Base-by-base conservation (phyloP, 2,329 filamentous ascomycete genomes). In the Rhynchosporium agropyri region DNA sequence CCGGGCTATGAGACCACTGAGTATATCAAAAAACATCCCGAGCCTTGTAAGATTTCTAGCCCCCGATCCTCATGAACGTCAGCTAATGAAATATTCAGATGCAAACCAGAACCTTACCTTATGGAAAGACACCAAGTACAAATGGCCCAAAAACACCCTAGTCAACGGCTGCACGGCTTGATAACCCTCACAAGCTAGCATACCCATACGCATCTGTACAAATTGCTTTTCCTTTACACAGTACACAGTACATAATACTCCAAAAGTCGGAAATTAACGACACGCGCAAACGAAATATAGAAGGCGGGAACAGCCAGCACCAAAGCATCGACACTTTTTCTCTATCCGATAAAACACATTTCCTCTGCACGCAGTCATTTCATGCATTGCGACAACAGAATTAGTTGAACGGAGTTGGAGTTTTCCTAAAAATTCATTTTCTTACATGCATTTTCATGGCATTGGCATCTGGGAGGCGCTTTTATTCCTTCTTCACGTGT, bases 1-100 rank as follows among this genome's bases (percentile, higher is more conserved):
- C 78, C 79, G 0, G 87, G 83, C 0, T 90, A 86, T 71, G 81
- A 83, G 61, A 91, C 88, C 0, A 90, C 88, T 0, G 72, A 80
- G 1, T 91, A 91, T 73, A 91, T 91, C 72, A 77, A 77, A 55
- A 76, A 81, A 1, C 88, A 91, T 70, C 79, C 80, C 1, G 79
- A 82, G 61, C 81, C 85, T 70, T 76, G 77, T 60, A 89, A 89
- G 59, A 60, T 20, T 13, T 10, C 6, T 13, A 43, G 5, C 12
- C 20, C 43, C 9, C 28, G 55, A 36, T 29, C 5, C 12, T 7
- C 9, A 36, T 36, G 8, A 29, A 50, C 20, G 31, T 3, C 28
- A 64, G 46, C 64, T 68, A 60, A 71, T 48, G 2, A 71, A 20
- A 29, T 15, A 7, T 43, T 29, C 33, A 71, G 68, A 71, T 49